A percentile compares a stretch with the other conserved stretches of the same genome.
Conservation (phyloP, 2,329 filamentous ascomycete genomes). For the Dactylellina drechsleri region DNA sequence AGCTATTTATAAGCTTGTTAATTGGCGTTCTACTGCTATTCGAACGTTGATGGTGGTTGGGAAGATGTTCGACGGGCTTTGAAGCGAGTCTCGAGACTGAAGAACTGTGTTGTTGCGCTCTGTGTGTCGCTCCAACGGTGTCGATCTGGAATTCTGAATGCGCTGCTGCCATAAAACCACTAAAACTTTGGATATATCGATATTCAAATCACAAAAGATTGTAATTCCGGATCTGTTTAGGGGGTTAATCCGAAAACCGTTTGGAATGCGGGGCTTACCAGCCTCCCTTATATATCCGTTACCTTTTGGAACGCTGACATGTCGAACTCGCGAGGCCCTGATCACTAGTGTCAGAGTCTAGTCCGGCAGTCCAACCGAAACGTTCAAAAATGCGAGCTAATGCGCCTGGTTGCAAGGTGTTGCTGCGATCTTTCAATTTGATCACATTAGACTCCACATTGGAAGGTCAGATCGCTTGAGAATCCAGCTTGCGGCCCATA, state of each 20-base stretch:
- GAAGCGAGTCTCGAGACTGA: background rate
- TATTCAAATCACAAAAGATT: too few species aligned
- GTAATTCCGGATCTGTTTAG: background rate
- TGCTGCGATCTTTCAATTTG: conserved; percentile 10
- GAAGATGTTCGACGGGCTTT: background rate
- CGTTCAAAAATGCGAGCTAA: conserved; percentile 23
- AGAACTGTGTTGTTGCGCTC: conserved; percentile 24
- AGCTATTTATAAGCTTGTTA: background rate
- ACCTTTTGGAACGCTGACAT: conserved; percentile 17
- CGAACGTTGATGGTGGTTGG: too few species aligned
- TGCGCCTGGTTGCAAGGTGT: conserved; percentile 45
- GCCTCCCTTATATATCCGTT: conserved; percentile 39
- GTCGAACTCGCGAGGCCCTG: background rate
- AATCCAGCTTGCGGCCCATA: conserved; percentile 9
- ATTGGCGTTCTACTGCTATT: too few species aligned
- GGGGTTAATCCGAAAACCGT: conserved; percentile 18
- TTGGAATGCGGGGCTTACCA: conserved; percentile 39
- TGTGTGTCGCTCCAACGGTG: background rate
- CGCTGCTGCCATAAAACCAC: too few species aligned
- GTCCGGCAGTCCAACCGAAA: conserved; percentile 52
- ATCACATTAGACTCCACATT: conserved; percentile 16
- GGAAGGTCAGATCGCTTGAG: conserved; percentile 24
- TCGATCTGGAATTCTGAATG: background rate
- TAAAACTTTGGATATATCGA: too few species aligned
- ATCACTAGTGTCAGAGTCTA: conserved; percentile 35